Evolutionary conservation across 2,329 filamentous ascomycete species (phyloP).

Genomic region (Sordariomycetes sp.): DNA sequence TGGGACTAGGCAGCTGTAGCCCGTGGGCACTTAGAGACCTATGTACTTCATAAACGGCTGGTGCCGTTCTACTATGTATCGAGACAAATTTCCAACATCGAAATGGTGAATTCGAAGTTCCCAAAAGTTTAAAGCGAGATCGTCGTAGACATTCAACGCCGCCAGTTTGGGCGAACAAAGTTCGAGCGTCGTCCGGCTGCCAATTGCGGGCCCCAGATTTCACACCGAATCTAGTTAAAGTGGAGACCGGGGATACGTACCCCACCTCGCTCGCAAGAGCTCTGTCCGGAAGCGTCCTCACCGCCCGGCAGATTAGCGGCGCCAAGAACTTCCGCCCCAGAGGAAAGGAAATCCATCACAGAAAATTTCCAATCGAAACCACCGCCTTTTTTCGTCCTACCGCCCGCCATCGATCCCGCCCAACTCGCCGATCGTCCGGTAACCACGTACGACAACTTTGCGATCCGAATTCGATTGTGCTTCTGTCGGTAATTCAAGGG

Average conservation of each 20-base stretch:
- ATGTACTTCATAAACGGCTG: neutral
- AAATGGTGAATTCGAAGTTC: no score
- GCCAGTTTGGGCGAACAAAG: no score
- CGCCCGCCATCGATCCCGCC: neutral
- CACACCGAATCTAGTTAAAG: neutral
- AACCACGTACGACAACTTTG: neutral
- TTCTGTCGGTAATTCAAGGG: neutral
- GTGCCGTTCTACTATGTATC: no score
- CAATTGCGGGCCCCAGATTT: neutral
- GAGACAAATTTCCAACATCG: no score
- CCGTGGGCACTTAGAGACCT: neutral
- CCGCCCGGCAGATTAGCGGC: neutral
- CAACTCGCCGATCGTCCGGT: neutral
- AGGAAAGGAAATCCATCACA: neutral
- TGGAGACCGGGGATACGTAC: neutral
- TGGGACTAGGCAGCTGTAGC: neutral
- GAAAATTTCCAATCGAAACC: slow-evolving; percentile 5
- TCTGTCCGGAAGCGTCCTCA: neutral
- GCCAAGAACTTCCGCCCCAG: slow-evolving; percentile 2
- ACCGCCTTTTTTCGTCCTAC: neutral
- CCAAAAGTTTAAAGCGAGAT: no score
- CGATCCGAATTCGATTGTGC: neutral
- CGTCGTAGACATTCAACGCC: no score
- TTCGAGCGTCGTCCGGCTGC: no score
- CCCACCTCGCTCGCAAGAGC: neutral